Evolutionary conservation across 2,329 filamentous ascomycete genomes (phyloP).

Genomic region (Aspergillus ochraceoroseus): DNA sequence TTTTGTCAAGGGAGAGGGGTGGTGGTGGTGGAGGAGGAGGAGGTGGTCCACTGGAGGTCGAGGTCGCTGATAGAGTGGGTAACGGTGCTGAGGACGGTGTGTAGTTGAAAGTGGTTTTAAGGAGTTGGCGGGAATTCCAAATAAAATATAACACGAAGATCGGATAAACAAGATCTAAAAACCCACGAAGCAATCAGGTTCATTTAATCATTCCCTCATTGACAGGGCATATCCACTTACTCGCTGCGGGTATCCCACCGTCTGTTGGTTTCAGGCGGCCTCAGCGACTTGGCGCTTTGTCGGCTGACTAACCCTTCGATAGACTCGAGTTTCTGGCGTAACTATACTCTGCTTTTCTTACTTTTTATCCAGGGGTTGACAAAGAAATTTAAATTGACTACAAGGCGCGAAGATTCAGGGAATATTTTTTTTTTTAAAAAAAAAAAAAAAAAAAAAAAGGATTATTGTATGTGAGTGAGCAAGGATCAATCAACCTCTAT

Average conservation of each 20-base stretch:
- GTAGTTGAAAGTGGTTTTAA: too few species aligned
- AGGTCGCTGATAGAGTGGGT: neutral
- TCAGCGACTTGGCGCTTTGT: conserved; percentile 12
- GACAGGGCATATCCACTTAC: neutral
- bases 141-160: conserved; percentile 12
- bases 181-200: conserved; percentile 7
- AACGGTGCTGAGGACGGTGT: too few species aligned
- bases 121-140: conserved; percentile 4
- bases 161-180: conserved; percentile 3
- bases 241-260: conserved; percentile 5
- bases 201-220: conserved; percentile 10
- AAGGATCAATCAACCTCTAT: too few species aligned
- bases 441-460: too few species aligned
- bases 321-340: conserved; percentile 12
- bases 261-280: conserved; percentile 15
- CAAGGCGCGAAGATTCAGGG: too few species aligned
- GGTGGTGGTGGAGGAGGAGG: conserved; percentile 11
- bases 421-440: too few species aligned
- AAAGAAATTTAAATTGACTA: too few species aligned
- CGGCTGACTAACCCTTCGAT: conserved; percentile 20
- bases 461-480: neutral
- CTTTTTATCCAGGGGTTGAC: too few species aligned
- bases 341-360: too few species aligned
- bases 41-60: conserved; percentile 11
- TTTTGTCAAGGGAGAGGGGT: conserved; percentile 16